phyloP scores from a whole-genome alignment of 139 green algal genomes.

The Pycnococcus provasolii region DNA sequence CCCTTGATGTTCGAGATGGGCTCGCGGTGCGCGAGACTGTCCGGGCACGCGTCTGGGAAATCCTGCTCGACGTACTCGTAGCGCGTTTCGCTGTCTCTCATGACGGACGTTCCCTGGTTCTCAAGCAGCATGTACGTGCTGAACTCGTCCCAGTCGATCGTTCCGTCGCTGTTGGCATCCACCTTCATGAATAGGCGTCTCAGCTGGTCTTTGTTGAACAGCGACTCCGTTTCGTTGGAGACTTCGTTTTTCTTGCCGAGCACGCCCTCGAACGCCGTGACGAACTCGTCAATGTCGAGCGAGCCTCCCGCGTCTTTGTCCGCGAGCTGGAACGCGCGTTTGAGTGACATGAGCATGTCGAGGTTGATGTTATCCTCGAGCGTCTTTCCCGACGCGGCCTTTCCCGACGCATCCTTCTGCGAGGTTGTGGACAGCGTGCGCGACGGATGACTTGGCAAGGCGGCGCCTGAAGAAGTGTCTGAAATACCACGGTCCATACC shows the following conservation, averaged over 20 bases:
- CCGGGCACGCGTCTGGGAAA: not conserved
- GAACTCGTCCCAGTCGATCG: constrained; percentile 69
- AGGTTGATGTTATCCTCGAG: not conserved
- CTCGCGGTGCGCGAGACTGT: not conserved
- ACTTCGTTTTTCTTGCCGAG: not conserved
- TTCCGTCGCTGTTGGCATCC: constrained; percentile 59
- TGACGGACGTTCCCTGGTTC: not conserved
- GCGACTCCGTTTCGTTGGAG: too few species aligned
- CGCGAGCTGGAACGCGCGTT: constrained; percentile 40
- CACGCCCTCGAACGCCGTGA: constrained; percentile 35
- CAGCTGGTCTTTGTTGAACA: not conserved
- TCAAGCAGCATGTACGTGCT: constrained; percentile 56
- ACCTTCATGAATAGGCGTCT: constrained; percentile 38
- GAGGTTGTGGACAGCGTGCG: too few species aligned
- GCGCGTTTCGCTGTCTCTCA: not conserved
- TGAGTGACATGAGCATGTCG: constrained; percentile 35
- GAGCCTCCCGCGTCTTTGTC: constrained; percentile 36
- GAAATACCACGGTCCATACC: too few species aligned
- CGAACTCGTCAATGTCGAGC: constrained; percentile 49
- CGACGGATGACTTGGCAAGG: too few species aligned
- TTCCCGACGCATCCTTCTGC: too few species aligned
- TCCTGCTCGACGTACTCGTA: not conserved
- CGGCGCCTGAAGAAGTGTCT: too few species aligned
- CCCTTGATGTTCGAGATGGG: not conserved
- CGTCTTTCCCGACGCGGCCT: too few species aligned